Evolutionary conservation across 2,329 filamentous ascomycete species (phyloP).

Genomic region (Arachnomyces sp.): DNA sequence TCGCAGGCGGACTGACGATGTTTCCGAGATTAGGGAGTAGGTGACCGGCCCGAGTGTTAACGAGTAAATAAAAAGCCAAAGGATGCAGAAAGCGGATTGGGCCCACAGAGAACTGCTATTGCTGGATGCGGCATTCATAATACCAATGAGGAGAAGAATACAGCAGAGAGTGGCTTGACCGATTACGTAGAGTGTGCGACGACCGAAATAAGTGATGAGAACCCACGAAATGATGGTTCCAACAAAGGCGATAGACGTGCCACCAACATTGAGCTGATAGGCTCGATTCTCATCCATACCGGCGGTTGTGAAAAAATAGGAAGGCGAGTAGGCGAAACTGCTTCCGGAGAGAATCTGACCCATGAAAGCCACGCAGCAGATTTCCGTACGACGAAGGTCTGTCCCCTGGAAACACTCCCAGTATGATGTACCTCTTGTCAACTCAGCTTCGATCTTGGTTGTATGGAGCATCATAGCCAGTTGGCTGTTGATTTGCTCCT

Average conservation of each 20-base stretch:
- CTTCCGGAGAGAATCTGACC: constrained; percentile 27
- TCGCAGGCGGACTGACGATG: constrained; percentile 30
- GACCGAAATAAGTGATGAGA: neutral
- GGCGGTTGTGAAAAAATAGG: constrained; percentile 31
- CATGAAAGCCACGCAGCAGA: constrained; percentile 25
- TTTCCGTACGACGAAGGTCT: constrained; percentile 28
- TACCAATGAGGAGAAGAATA: neutral
- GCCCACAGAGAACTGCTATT: constrained; percentile 53
- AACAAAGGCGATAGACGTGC: neutral
- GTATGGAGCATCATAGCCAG: neutral
- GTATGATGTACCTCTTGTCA: constrained; percentile 22
- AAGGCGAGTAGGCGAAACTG: constrained; percentile 24
- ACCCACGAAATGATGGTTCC: neutral
- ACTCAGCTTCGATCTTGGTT: constrained; percentile 22
- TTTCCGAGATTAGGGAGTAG: constrained; percentile 33
- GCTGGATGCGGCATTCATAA: neutral
- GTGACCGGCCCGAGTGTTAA: constrained; percentile 31
- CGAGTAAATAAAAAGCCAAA: constrained; percentile 27
- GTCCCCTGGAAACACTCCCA: constrained; percentile 31
- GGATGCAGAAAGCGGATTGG: constrained; percentile 35
- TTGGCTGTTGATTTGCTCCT: constrained; percentile 1
- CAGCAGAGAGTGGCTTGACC: neutral
- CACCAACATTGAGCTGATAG: no score
- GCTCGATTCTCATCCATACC: constrained; percentile 15
- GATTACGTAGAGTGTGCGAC: constrained; percentile 1